Percentiles rank a stretch among this genome's conserved stretches.
These are phyloP conservation scores for Rhizopogon vinicolor DNA, from an alignment of 768 basidiomycete species.

Conservation along the genomic window DNA sequence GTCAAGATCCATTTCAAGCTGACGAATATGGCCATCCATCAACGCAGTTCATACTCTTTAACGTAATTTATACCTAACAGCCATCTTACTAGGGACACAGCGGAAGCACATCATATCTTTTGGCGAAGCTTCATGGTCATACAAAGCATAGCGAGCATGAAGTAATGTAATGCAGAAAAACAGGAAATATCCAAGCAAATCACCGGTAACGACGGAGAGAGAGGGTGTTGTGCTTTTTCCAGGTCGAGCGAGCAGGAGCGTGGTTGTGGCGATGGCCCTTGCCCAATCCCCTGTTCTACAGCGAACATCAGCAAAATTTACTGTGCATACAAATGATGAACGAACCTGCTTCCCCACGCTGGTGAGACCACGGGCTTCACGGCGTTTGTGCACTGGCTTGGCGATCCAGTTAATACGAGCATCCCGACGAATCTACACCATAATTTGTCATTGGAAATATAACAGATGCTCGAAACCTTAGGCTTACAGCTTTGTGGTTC, in stretches of 20 bases:
- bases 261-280: slow-evolving; percentile 96
- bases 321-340: slow-evolving; percentile 1
- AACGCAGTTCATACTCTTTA: no score
- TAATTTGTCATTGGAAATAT: slow-evolving; percentile 8
- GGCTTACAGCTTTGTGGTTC: slow-evolving; percentile 83
- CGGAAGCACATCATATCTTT: slow-evolving; percentile 1
- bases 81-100: no score
- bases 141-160: slow-evolving; percentile 25
- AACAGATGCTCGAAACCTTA: not conserved
- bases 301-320: slow-evolving; percentile 2
- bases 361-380: slow-evolving; percentile 97
- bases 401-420: slow-evolving; percentile 98
- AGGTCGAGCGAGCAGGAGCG: slow-evolving; percentile 83
- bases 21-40: no score
- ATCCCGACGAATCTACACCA: slow-evolving; percentile 80
- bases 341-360: slow-evolving; percentile 91
- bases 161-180: slow-evolving; percentile 9
- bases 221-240: slow-evolving; percentile 99
- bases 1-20: no score
- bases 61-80: no score
- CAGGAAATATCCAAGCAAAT: slow-evolving; percentile 14
- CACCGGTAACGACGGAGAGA: slow-evolving; percentile 84
- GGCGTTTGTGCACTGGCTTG: slow-evolving; percentile 97
- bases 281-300: slow-evolving; percentile 92
- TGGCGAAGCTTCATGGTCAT: slow-evolving; percentile 10